phyloP scores from a whole-genome alignment of 1,139 yeast species.

The Geotrichum klebahnii region DNA sequence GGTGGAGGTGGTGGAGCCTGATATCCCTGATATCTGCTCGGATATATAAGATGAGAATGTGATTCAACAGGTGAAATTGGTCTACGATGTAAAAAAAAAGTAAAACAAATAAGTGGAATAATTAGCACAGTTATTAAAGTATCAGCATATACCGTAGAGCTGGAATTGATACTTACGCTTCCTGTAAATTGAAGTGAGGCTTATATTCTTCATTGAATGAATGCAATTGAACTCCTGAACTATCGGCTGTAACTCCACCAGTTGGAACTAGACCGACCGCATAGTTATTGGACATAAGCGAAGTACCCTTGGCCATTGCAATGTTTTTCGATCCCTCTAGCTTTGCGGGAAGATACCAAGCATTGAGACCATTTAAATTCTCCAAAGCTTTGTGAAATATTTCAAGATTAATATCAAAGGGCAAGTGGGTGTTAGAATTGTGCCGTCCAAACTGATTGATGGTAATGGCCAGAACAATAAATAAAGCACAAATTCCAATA shows the following conservation, averaged over 20 bases:
- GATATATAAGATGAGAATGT: too few species aligned
- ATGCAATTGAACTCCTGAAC: background rate
- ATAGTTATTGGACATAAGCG: background rate
- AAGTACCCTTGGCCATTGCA: background rate
- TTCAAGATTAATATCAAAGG: slow-evolving; percentile 9
- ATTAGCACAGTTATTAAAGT: too few species aligned
- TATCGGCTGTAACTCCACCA: background rate
- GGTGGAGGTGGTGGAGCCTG: too few species aligned
- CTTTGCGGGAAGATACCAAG: slow-evolving; percentile 6
- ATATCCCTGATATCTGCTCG: too few species aligned
- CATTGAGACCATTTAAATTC: slow-evolving; percentile 4
- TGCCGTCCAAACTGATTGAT: background rate
- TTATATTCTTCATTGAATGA: too few species aligned
- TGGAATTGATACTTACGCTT: too few species aligned
- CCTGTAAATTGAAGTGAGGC: too few species aligned
- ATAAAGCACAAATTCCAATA: background rate
- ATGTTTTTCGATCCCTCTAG: background rate
- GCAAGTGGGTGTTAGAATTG: background rate
- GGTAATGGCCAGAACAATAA: background rate
- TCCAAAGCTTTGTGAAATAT: slow-evolving; percentile 6
- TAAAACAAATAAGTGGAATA: too few species aligned
- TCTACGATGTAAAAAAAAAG: too few species aligned
- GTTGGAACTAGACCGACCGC: background rate
- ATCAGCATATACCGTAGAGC: too few species aligned
- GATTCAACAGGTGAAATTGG: too few species aligned